Percentiles rank a stretch among this genome's conserved stretches.
Evolutionary conservation across 305 asterid genomes (phyloP).

Genomic region (Rubia tinctorum): DNA sequence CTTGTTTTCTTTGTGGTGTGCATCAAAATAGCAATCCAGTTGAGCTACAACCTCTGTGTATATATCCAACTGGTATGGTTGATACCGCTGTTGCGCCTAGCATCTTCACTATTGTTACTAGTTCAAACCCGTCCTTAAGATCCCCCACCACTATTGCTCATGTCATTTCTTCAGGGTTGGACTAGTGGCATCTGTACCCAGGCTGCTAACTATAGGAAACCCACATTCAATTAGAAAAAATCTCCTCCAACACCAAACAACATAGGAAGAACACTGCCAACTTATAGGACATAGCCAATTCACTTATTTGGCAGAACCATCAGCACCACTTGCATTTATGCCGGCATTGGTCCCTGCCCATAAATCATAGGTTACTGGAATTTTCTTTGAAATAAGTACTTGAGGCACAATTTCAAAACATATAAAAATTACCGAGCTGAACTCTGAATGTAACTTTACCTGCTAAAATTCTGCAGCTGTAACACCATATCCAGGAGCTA

Average conservation of each 20-base stretch:
- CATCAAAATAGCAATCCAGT: not conserved
- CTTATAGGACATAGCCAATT: constrained; percentile 96
- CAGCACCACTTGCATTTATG: constrained; percentile 99
- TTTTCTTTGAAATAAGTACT: constrained; percentile 9
- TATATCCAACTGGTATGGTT: constrained; percentile 30
- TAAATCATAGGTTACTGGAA: constrained; percentile 82
- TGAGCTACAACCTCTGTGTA: not conserved
- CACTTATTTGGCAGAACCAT: constrained; percentile 99
- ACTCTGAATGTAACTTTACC: constrained; percentile 31
- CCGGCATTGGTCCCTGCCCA: constrained; percentile 93
- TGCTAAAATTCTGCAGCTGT: constrained; percentile 69
- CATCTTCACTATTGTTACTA: constrained; percentile 27
- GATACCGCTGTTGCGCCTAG: constrained; percentile 32
- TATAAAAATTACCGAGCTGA: not conserved
- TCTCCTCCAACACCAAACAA: not conserved
- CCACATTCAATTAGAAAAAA: not conserved
- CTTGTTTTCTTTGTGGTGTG: not conserved
- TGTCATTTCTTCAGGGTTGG: constrained; percentile 38
- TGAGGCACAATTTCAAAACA: constrained; percentile 6
- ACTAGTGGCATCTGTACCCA: constrained; percentile 38
- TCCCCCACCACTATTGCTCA: constrained; percentile 31
- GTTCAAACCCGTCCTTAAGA: constrained; percentile 29
- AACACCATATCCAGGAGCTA: constrained; percentile 63
- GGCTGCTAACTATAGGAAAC: constrained; percentile 40
- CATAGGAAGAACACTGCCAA: constrained; percentile 23